Base-by-base conservation (phyloP, 805 yeast species). In the Sugiyamaella marilandica region DNA sequence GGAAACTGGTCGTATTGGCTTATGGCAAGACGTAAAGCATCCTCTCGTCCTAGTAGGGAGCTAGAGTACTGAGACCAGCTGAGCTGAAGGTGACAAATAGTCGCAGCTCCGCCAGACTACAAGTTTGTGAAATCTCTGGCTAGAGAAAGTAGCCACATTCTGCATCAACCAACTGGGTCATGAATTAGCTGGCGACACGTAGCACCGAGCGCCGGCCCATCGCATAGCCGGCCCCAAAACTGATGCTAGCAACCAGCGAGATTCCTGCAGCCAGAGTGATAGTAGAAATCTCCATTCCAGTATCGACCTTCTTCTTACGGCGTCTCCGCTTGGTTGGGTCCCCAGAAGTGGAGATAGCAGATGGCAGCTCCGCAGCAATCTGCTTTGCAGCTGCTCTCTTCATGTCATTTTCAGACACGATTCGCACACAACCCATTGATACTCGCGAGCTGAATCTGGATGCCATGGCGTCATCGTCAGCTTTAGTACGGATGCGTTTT, bases 221-320 rank as follows among this genome's bases (percentile, higher is more conserved):
- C 11, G 59, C 61, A 49, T 56, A 59, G 24, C 62, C 62, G 1
- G 61, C 61, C n/a, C 58, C 45, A 45, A 59, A 59, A 35, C 59
- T 53, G 45, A 59, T 47, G 1, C 61, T 61, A 10, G 59, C 56
- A 1, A 59, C 56, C 5, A 56, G 36, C 16, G 59, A 55, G 21
- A 56, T 54, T 11, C 59, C 57, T 1, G 59, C 56, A 5, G 57
- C 57, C n/a, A 54, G 33, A 31, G 57, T 47, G 31, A 54, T 48
- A 9, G 57, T 52, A 5, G 55, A 35, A 14, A 51, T 10, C 13
- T 54, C 57, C 7, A 54, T 31, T 13, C 41, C 29, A 9, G 5
- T 13, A 26, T 16, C 36, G 16, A n/a, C 41, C 18, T 43, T 41
- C 36, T 35, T 32, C 34, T 51, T 35, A 34, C 37, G 50, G 11